Base-by-base conservation (phyloP, 78 protist genomes). In the Dictyostelium intermedium region DNA sequence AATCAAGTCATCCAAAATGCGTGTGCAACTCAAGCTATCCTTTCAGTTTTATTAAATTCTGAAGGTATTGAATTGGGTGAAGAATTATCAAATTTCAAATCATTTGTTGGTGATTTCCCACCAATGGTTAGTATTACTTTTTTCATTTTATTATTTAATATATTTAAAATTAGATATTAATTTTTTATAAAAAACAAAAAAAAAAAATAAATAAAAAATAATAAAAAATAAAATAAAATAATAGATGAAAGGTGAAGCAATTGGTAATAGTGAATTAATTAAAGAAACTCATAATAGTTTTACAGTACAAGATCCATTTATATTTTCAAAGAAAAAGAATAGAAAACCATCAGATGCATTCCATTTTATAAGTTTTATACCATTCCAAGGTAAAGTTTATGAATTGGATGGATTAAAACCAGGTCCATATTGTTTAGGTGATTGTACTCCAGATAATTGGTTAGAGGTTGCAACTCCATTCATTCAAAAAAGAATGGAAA, bases 1-100 rank as follows among this genome's bases (percentile, higher is more conserved):
- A 93, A 96, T 45, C 99, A 98, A 91, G 87, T 98, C 16, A 97
- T 98, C 83, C 69, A 91, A 43, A 98, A 99, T 85, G 99, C 99
- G 11, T 99, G 99, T 78, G 99, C 99, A 6, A 99, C 99, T 20
- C 99, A 99, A 80, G 99, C 99, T 30, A 98, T 99, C 70, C 85
- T 99, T 30, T 92, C 98, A 10, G 91, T 99, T 39, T 84, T 99
- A 5, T 18, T 99, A 86, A 99, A 99, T 93, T 30, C 41, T 5
- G 34, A 39, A 13, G 95, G 70, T 34, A 74, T 98, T 27, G 98
- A 97, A 20, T 34, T 99, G 5, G 99, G 99, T 9, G 93, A 80
- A 25, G 95, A 85, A 35, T 91, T 99, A 20, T 34, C 86, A 8
- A 79, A 77, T 16, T 97, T 98, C 78, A 96, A 96, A 84, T 76